Evolutionary conservation across 1,139 yeast species (phyloP), one percentile per base, ranked within the genome.

Genomic region (Hyphopichia buzzinii): DNA sequence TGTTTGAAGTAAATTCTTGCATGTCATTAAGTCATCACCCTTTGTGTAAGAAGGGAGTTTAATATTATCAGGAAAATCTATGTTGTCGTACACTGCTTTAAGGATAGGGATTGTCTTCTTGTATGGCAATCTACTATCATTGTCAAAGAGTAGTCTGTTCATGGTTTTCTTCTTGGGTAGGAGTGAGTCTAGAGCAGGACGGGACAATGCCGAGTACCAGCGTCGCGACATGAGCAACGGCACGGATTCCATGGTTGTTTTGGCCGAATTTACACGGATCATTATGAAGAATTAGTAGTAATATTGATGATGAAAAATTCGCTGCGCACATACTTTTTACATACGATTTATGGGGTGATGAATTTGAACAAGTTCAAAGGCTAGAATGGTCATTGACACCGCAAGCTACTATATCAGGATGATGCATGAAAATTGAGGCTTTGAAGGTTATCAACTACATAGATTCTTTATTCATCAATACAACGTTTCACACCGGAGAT

Each of bases 1-100:
- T 26, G 76, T 77, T 31, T 79, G 81, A 25, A 90, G 62, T 0
- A 85, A 80, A 26, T 74, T 70, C 54, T 84, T 86, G 63, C 87
- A 77, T 2, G 73, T 56, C 78, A 88, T 77, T 36, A 89, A 59
- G 44, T 86, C 92, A 1, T 62, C 54, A 0, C 83, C 74, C 7
- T 55, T 59, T 14, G 81, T 69, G 34, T 67, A 72, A 0, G 45
- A 42, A 1, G 85, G 83, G 4, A 76, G 49, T 21, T 39, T 39
- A 29, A 72, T 64, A 11, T 40, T 42, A 30, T 45, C 55, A 33
- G 59, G 78, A 36, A 50, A 44, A 35, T 69, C 74, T 26, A 78
- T 44, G 19, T 65, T 55, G 17, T 63, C 54, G 50, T 83, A 84
- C 6, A 83, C 57, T 1, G 67, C 42, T 41, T 72, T 66, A 37